These are phyloP conservation scores for Calocera cornea DNA, from an alignment of 768 basidiomycete species.

Conservation along the genomic window DNA sequence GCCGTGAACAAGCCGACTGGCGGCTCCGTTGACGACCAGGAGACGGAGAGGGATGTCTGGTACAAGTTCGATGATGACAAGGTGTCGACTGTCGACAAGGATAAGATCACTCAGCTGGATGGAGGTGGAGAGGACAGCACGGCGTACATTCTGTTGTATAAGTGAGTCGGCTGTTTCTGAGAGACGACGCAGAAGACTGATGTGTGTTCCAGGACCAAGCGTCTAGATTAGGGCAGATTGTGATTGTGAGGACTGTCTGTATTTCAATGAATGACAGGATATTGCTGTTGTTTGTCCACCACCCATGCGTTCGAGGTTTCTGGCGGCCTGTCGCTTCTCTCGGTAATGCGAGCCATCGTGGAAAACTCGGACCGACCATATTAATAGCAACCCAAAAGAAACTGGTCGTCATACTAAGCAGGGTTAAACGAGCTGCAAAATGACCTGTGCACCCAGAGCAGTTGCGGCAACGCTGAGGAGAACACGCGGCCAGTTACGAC, in stretches of 20 bases:
- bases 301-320: too few species aligned
- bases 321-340: too few species aligned
- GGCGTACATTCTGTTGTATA: slow-evolving; percentile 82
- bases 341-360: neutral
- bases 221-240: neutral
- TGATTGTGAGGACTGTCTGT: neutral
- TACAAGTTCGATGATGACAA: slow-evolving; percentile 96
- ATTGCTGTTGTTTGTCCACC: too few species aligned
- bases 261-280: too few species aligned
- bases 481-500: neutral
- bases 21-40: slow-evolving; percentile 31
- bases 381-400: too few species aligned
- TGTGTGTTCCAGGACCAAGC: neutral
- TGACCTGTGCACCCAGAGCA: neutral
- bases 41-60: slow-evolving; percentile 52
- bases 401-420: neutral
- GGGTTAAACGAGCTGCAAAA: neutral
- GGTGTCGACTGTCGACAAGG: slow-evolving; percentile 66
- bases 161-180: slow-evolving; percentile 16
- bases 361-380: too few species aligned
- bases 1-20: slow-evolving; percentile 40
- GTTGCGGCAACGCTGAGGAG: neutral
- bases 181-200: neutral
- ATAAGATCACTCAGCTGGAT: slow-evolving; percentile 71
- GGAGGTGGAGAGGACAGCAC: slow-evolving; percentile 87